These are phyloP conservation scores for Penicillium sumatraense DNA, from an alignment of 2,329 filamentous ascomycete species.

Conservation along the genomic window DNA sequence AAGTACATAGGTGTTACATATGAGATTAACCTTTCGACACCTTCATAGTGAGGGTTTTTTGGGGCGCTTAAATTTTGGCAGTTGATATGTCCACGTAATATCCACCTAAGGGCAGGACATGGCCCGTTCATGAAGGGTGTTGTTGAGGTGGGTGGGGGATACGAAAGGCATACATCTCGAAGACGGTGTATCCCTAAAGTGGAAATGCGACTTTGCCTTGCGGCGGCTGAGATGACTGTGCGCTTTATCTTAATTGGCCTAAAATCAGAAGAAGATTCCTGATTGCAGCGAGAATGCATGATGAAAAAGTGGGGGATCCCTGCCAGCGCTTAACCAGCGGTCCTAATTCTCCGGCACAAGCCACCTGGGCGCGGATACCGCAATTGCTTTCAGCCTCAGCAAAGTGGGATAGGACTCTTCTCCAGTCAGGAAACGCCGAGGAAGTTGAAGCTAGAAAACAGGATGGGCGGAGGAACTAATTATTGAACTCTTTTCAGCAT, in stretches of 20 bases:
- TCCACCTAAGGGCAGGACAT: conserved; percentile 1
- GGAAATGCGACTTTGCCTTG: conserved; percentile 4
- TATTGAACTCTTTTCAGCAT: no score
- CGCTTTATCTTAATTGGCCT: neutral
- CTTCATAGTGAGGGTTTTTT: neutral
- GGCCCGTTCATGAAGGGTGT: conserved; percentile 2
- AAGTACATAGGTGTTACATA: no score
- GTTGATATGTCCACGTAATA: neutral
- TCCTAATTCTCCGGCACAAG: conserved; percentile 25
- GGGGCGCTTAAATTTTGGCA: neutral
- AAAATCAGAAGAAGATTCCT: conserved; percentile 18
- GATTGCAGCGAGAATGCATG: conserved; percentile 4
- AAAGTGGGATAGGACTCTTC: conserved; percentile 3
- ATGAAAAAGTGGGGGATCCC: neutral
- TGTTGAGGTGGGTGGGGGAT: no score
- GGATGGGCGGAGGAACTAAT: neutral
- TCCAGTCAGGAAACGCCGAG: conserved; percentile 28
- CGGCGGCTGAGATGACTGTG: conserved; percentile 7
- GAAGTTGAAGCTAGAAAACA: neutral
- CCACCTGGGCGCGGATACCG: conserved; percentile 22
- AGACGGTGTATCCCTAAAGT: neutral
- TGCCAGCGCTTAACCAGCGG: conserved; percentile 31
- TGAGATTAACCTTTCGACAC: neutral
- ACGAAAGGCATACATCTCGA: neutral
- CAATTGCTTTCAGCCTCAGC: conserved; percentile 26